phyloP scores from a whole-genome alignment of 345 rosid species.

The Ricinus communis region DNA sequence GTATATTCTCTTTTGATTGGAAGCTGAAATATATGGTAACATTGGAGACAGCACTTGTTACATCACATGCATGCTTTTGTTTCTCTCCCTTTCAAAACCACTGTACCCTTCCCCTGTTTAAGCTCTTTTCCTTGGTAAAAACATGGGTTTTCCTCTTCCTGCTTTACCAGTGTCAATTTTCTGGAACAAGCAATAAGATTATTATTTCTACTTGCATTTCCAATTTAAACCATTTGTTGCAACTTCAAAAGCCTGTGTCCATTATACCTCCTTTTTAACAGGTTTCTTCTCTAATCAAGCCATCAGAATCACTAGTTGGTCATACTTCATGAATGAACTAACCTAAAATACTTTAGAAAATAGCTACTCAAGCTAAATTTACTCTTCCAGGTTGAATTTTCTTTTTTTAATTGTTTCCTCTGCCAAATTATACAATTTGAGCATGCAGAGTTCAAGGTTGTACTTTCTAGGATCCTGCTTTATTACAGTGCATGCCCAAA shows the following conservation, averaged over 20 bases:
- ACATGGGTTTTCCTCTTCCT: not conserved
- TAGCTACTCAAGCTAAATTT: no score
- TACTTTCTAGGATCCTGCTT: no score
- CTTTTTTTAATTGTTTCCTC: no score
- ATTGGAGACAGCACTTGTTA: slow-evolving; percentile 20
- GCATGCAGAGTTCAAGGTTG: no score
- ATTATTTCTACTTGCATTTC: slow-evolving; percentile 25
- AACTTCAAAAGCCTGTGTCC: slow-evolving; percentile 17
- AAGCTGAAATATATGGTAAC: slow-evolving; percentile 3
- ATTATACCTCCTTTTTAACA: slow-evolving; percentile 13
- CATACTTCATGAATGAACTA: no score
- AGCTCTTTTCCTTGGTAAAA: slow-evolving; percentile 7
- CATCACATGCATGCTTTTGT: slow-evolving; percentile 27
- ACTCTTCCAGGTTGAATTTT: no score
- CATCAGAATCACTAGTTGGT: no score
- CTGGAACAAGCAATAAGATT: slow-evolving; percentile 1
- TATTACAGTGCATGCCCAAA: no score
- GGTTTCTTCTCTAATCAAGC: not conserved
- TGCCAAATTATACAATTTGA: no score
- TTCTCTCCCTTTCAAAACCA: slow-evolving; percentile 14
- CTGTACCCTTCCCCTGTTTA: slow-evolving; percentile 10
- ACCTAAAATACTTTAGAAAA: no score
- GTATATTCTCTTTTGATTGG: not conserved
- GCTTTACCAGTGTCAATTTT: slow-evolving; percentile 18
- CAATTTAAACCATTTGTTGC: no score